Conservation (phyloP, 2,329 filamentous ascomycete species). For the Verticillium dahliae region DNA sequence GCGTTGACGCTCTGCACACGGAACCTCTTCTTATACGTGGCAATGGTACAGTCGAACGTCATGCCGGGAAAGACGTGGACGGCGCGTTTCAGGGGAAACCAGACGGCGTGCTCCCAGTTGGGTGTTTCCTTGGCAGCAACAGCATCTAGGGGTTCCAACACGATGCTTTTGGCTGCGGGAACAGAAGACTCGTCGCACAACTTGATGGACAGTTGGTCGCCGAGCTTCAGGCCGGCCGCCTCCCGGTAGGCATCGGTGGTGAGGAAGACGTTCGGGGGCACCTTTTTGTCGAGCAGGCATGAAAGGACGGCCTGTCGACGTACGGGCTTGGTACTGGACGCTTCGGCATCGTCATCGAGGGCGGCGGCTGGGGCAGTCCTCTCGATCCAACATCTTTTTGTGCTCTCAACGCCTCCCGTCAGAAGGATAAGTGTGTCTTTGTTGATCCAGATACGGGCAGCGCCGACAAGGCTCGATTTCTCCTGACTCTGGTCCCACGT, state of each 20-base stretch:
- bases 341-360: not conserved
- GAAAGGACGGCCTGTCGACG: slow-evolving; percentile 42
- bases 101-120: not conserved
- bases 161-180: slow-evolving; percentile 49
- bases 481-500: slow-evolving; percentile 29
- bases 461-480: slow-evolving; percentile 33
- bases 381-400: slow-evolving; percentile 34
- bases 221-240: slow-evolving; percentile 64
- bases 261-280: slow-evolving; percentile 63
- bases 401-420: slow-evolving; percentile 34
- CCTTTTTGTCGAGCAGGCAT: slow-evolving; percentile 48
- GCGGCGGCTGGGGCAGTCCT: slow-evolving; percentile 3
- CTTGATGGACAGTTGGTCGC: slow-evolving; percentile 55
- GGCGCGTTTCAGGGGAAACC: slow-evolving; percentile 32
- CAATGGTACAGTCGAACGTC: slow-evolving; percentile 57
- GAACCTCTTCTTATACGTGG: slow-evolving; percentile 55
- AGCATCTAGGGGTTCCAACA: not conserved
- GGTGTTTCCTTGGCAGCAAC: not conserved
- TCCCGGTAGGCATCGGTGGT: slow-evolving; percentile 70
- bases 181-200: slow-evolving; percentile 47
- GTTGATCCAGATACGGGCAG: slow-evolving; percentile 40
- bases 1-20: slow-evolving; percentile 49
- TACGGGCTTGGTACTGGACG: slow-evolving; percentile 7
- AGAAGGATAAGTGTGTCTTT: slow-evolving; percentile 38
- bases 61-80: slow-evolving; percentile 67